Evolutionary conservation across 108 stramenopile genomes (phyloP), one percentile per base, ranked within the genome.

Genomic region (Cyclotella cryptica): DNA sequence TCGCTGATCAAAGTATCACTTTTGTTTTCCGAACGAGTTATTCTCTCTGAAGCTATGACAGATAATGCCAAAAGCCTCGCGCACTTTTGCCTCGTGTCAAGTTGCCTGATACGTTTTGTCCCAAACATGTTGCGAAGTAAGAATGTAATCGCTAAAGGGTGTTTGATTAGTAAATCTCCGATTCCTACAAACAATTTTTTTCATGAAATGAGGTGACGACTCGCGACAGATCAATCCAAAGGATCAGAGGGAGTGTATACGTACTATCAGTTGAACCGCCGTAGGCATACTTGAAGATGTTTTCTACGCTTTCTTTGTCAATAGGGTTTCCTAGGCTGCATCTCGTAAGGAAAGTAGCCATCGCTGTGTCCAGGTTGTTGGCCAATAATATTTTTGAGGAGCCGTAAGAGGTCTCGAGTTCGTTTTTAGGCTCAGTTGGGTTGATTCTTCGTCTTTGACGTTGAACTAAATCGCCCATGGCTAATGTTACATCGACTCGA

Each of bases 391-490:
- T 76, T 30, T 72, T 75, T 22, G 58, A 43, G 0, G 58, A 17
- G 22, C 45, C 30, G 1, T 66, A 5, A 1, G 45, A 28, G 17
- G 17, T 18, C 22, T 26, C 26, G 19, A 30, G 40, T 62, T 42
- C 61, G 24, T 15, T 24, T 1, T 10, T 26, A 12, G 10, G 21
- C 18, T 27, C 30, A 44, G 69, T 58, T 18, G 77, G 87, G 44
- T 82, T 53, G 43, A 86, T 43, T 35, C 88, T 84, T 24, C 86
- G 80, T 21, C 92, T 76, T 68, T 93, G 87, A 2, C 89, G 79
- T 63, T 95, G 94, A 53, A 87, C 66, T 15, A 92, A 83, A 22
- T 92, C 92, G 73, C 90, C 89, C 53, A 88, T 87, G 18, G 88
- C 89, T 10, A 93, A 74, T 12, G 92, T 87, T 26, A 93, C 82